phyloP scores from a whole-genome alignment of 495 filamentous ascomycete species.

The Chaetomidium leptoderma region DNA sequence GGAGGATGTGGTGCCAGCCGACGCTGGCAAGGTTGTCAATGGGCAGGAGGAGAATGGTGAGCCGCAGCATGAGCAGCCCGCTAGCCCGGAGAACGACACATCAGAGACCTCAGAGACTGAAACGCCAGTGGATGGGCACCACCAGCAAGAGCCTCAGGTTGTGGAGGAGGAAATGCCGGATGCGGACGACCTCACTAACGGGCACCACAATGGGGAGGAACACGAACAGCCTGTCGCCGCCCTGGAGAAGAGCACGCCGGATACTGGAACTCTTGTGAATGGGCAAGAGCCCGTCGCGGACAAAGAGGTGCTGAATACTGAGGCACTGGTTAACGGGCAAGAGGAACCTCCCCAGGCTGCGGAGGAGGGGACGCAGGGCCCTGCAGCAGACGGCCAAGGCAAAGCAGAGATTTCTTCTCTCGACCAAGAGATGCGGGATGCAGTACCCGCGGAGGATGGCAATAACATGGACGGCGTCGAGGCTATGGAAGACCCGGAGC shows the following conservation, averaged over 20 bases:
- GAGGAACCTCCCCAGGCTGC: not conserved
- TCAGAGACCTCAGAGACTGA: not conserved
- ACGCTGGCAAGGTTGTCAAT: not conserved
- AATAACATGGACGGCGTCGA: not conserved
- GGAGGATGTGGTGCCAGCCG: not conserved
- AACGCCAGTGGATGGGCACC: not conserved
- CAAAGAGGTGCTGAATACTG: not conserved
- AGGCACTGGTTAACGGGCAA: not conserved
- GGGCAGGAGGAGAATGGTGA: not conserved
- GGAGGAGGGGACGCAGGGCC: not conserved
- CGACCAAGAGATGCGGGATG: not conserved
- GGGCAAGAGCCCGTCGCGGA: not conserved
- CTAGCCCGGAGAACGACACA: not conserved
- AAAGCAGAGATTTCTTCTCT: not conserved
- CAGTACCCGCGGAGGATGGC: not conserved
- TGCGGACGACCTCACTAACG: not conserved
- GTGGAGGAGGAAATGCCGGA: not conserved
- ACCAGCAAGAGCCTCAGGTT: not conserved
- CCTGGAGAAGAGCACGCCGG: too few species aligned
- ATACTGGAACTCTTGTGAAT: too few species aligned
- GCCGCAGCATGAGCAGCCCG: not conserved
- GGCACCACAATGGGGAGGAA: not conserved
- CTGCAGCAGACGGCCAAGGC: not conserved
- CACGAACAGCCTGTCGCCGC: not conserved
- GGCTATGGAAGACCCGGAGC: not conserved